These are phyloP conservation scores for Afroboletus lepidellus DNA, from an alignment of 1,284 basidiomycete genomes.

Conservation along the genomic window DNA sequence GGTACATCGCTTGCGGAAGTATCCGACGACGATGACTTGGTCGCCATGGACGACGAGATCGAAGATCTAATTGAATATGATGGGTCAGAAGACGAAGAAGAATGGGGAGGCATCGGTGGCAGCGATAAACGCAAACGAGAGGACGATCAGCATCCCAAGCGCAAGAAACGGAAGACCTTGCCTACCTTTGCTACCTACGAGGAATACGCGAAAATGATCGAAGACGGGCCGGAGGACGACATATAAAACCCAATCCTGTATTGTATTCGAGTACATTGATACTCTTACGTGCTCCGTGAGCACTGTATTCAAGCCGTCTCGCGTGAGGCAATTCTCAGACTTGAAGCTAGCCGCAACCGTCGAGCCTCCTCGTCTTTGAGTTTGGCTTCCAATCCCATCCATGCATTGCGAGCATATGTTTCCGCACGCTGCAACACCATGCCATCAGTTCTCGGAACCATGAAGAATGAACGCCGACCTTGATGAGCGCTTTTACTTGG, in stretches of 20 bases:
- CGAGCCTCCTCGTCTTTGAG: slow-evolving; percentile 46
- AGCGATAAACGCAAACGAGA: slow-evolving; percentile 46
- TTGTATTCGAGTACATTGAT: not conserved
- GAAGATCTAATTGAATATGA: slow-evolving; percentile 62
- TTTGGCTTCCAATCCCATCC: slow-evolving; percentile 41
- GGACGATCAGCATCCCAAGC: slow-evolving; percentile 50
- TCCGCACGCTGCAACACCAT: slow-evolving; percentile 50
- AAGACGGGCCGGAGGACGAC: slow-evolving; percentile 46
- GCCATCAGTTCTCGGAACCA: slow-evolving; percentile 1
- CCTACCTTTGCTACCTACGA: slow-evolving; percentile 95
- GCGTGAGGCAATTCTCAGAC: slow-evolving; percentile 36
- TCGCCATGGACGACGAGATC: slow-evolving; percentile 53
- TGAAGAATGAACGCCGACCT: slow-evolving; percentile 38
- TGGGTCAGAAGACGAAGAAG: slow-evolving; percentile 47
- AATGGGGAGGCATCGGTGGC: slow-evolving; percentile 51
- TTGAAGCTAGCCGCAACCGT: slow-evolving; percentile 44
- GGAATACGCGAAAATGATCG: slow-evolving; percentile 92
- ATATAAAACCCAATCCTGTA: not conserved
- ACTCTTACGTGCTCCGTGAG: slow-evolving; percentile 10
- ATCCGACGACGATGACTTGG: slow-evolving; percentile 67
- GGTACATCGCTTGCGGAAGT: slow-evolving; percentile 58
- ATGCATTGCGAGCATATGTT: slow-evolving; percentile 41
- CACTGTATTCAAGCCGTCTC: not conserved
- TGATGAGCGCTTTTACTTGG: slow-evolving; percentile 49
- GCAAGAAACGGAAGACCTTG: slow-evolving; percentile 71